phyloP scores from a whole-genome alignment of 371 early-diverging fungal genomes.

The Mucor racemosus region DNA sequence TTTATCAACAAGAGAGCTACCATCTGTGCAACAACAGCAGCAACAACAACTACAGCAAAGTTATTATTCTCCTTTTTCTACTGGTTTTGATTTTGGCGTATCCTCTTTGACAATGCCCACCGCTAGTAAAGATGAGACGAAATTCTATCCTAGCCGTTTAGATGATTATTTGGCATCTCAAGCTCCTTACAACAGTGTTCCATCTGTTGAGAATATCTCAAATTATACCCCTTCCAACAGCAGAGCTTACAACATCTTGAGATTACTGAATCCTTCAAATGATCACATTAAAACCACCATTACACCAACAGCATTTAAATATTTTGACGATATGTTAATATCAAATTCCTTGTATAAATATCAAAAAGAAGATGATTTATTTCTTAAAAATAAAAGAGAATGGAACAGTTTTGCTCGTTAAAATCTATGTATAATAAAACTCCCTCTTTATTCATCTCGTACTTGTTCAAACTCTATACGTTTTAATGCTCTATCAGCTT shows the following conservation, averaged over 20 bases:
- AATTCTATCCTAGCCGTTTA: background rate
- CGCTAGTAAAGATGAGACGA: background rate
- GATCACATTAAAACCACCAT: slow-evolving; percentile 24
- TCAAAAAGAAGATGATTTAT: background rate
- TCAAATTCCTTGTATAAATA: slow-evolving; percentile 17
- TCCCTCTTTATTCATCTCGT: slow-evolving; percentile 3
- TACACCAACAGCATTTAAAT: slow-evolving; percentile 17
- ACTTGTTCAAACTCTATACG: slow-evolving; percentile 35
- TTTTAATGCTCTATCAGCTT: slow-evolving; percentile 41
- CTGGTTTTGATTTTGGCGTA: slow-evolving; percentile 29
- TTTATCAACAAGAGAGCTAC: background rate
- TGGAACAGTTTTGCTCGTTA: slow-evolving; percentile 13
- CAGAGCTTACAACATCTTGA: slow-evolving; percentile 12
- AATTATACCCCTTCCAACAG: background rate
- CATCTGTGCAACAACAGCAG: background rate
- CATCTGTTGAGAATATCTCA: background rate
- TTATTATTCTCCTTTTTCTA: slow-evolving; percentile 30
- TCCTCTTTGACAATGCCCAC: background rate
- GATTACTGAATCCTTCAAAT: slow-evolving; percentile 20
- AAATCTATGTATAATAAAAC: background rate
- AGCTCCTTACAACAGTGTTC: background rate
- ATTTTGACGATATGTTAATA: slow-evolving; percentile 29
- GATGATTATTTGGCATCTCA: background rate
- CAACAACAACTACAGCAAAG: background rate
- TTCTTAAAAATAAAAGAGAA: slow-evolving; percentile 13